Conservation (phyloP, 257 asterid species). For the Henckelia pumila region DNA sequence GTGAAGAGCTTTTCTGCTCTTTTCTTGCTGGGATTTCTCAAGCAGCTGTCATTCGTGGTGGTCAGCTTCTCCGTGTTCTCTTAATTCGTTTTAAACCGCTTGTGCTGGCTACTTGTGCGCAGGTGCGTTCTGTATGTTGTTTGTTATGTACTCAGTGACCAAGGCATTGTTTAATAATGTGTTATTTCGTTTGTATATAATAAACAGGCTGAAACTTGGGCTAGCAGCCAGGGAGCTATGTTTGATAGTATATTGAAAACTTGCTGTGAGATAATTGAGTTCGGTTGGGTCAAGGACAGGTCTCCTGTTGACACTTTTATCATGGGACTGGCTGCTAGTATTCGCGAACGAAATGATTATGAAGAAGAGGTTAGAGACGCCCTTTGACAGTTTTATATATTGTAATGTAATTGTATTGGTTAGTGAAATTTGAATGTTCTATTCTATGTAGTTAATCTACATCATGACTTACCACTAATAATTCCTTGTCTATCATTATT, state of each 20-base stretch:
- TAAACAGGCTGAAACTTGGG: constrained; percentile 79
- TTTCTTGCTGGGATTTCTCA: constrained; percentile 89
- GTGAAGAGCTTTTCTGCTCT: constrained; percentile 90
- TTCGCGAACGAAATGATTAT: constrained; percentile 81
- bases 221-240: constrained; percentile 80
- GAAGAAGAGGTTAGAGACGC: constrained; percentile 71
- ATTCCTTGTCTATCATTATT: not conserved
- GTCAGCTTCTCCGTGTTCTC: constrained; percentile 87
- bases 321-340: constrained; percentile 81
- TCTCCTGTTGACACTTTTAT: constrained; percentile 95
- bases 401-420: constrained; percentile 10
- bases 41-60: constrained; percentile 78
- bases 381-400: constrained; percentile 17
- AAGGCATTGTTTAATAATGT: constrained; percentile 22
- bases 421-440: constrained; percentile 9
- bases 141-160: constrained; percentile 23
- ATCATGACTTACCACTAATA: not conserved
- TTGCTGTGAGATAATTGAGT: constrained; percentile 80
- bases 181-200: constrained; percentile 20
- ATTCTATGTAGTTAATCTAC: constrained; percentile 1
- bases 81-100: constrained; percentile 89
- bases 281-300: constrained; percentile 89
- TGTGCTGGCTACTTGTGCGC: constrained; percentile 82
- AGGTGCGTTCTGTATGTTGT: constrained; percentile 48
- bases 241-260: constrained; percentile 82